Evolutionary conservation across 2,329 filamentous ascomycete genomes (phyloP).

Genomic region (Orbilia javanica): DNA sequence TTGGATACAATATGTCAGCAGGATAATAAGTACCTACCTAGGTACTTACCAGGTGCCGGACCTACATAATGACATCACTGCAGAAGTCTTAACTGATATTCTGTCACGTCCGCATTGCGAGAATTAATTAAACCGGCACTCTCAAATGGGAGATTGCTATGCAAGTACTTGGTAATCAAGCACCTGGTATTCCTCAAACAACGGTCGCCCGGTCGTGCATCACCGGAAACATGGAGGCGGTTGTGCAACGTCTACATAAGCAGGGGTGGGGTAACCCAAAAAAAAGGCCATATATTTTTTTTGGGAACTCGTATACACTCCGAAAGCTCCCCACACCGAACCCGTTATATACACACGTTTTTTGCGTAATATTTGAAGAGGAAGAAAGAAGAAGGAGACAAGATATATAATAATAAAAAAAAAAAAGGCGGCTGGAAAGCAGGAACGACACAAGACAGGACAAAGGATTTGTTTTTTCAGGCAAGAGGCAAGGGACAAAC

Average conservation of each 20-base stretch:
- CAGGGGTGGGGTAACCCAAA: constrained; percentile 7
- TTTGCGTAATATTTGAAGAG: constrained; percentile 23
- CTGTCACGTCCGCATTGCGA: too few relatives aligned
- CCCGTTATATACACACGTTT: constrained; percentile 57
- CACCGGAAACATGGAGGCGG: constrained; percentile 8
- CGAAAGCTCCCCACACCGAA: constrained; percentile 47
- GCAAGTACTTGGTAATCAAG: not conserved
- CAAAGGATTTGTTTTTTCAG: not conserved
- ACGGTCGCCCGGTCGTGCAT: not conserved
- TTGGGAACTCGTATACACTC: constrained; percentile 50
- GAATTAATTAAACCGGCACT: too few relatives aligned
- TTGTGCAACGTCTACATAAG: not conserved
- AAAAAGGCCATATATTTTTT: constrained; percentile 23
- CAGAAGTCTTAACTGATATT: not conserved
- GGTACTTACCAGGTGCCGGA: too few relatives aligned
- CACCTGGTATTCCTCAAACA: not conserved
- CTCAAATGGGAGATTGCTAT: not conserved
- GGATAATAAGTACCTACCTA: too few relatives aligned
- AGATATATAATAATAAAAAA: not conserved
- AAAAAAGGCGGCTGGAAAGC: constrained; percentile 14
- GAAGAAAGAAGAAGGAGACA: not conserved
- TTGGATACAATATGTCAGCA: constrained; percentile 16
- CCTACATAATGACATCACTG: constrained; percentile 15
- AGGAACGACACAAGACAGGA: not conserved
- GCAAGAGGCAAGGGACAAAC: not conserved